phyloP scores from a whole-genome alignment of 2,329 filamentous ascomycete species.

The Colletotrichum chrysophilum region DNA sequence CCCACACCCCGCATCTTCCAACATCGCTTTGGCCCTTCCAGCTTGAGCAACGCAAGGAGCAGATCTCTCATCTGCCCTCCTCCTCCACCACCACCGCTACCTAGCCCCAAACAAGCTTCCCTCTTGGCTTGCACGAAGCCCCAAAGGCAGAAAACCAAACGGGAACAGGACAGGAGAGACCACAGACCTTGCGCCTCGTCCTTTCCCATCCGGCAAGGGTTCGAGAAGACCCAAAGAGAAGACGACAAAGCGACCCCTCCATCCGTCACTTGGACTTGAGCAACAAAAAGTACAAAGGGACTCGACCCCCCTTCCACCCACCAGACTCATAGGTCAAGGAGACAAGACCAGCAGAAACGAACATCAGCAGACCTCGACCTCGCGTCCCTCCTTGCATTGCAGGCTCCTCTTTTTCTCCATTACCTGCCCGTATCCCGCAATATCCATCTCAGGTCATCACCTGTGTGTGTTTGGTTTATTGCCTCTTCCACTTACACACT shows the following conservation, averaged over 20 bases:
- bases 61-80: not conserved
- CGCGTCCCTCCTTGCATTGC: not conserved
- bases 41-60: not conserved
- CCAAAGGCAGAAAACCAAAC: not conserved
- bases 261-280: not conserved
- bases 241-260: not conserved
- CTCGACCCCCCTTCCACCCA: not conserved
- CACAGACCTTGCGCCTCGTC: not conserved
- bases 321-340: not conserved
- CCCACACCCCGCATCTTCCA: not conserved
- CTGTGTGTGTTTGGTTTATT: not conserved
- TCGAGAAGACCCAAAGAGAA: not conserved
- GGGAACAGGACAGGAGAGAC: not conserved
- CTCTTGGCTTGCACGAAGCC: not conserved
- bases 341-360: not conserved
- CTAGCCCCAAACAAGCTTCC: not conserved
- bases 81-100: not conserved
- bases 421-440: not conserved
- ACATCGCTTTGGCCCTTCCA: not conserved
- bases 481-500: not conserved
- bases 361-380: constrained; percentile 12
- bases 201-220: not conserved
- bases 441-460: not conserved
- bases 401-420: not conserved
- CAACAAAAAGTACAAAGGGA: constrained; percentile 1